Evolutionary conservation across 805 yeast species (phyloP), one percentile per base, ranked within the genome.

Genomic region (Candida sithepensis): DNA sequence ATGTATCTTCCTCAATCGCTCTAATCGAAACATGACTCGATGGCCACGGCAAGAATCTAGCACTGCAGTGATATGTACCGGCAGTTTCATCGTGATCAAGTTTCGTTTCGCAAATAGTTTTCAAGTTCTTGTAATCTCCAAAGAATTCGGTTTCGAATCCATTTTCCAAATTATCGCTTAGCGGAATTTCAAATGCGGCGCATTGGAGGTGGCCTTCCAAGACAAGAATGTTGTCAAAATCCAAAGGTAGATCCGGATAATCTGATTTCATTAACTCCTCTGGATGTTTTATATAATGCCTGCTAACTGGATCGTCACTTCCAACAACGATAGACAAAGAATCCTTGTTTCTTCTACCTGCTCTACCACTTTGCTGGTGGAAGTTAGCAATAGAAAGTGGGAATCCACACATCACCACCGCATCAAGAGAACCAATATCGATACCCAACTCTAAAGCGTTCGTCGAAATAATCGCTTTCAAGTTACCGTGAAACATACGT

Each of bases 341-440:
- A 42, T 94, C 97, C 45, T 78, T 78, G 44, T 77, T 79, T 54
- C 96, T 81, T 63, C 99, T 75, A 16, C 99, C 99, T 0, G 97
- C 98, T 60, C 99, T 76, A 33, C 99, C 99, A 70, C 94, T 85
- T 61, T 94, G 99, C 66, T 94, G 99, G 57, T 91, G 88, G 61
- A 94, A 79, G 51, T 89, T 89, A 43, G 95, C 83, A 49, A 90
- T 75, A 45, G 96, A 86, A 19, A 81, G 70, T 0, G 99, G 99
- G 53, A 94, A 94, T 0, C 98, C 98, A 59, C 96, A 88, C 69
- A 90, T 81, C 2, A 94, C 68, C 0, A 91, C 98, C 0, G 96
- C 90, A 65, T 94, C 99, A 41, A 94, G 70, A 13, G 85, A 87
- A 43, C 98, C 96, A 51, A 94, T 85, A 71, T 94, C 99, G 44